Percentiles rank a stretch among this genome's conserved stretches.
Conservation (phyloP, 495 filamentous ascomycete species). For the Xylaria palmicola region DNA sequence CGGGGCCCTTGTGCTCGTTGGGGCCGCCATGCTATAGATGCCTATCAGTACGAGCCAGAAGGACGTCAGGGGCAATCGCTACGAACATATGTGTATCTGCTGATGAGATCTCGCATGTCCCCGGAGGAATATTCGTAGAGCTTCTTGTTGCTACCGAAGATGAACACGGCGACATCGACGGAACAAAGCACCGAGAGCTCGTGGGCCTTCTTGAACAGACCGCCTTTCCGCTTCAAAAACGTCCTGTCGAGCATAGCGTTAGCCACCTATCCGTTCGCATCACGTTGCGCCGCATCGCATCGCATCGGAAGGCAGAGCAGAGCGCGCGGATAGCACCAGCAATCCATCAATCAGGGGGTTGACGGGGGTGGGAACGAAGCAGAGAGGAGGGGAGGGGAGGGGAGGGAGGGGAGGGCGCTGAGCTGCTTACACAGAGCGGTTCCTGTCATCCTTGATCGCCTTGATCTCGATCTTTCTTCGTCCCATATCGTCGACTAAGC, state of each 20-base stretch:
- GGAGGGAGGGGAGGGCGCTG: conserved; percentile 7
- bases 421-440: conserved; percentile 89
- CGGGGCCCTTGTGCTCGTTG: conserved; percentile 94
- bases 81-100: conserved; percentile 85
- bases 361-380: conserved; percentile 14
- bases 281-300: background rate
- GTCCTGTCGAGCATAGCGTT: conserved; percentile 80
- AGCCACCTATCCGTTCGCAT: conserved; percentile 82
- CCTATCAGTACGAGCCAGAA: conserved; percentile 28
- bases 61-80: conserved; percentile 17
- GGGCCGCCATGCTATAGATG: conserved; percentile 74
- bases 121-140: conserved; percentile 94
- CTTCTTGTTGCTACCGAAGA: conserved; percentile 98
- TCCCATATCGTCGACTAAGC: conserved; percentile 49
- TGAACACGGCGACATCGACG: conserved; percentile 97
- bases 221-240: conserved; percentile 97
- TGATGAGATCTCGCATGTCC: conserved; percentile 87
- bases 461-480: conserved; percentile 95
- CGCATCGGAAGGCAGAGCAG: background rate
- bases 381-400: conserved; percentile 9
- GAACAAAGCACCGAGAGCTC: conserved; percentile 97
- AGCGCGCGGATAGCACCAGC: background rate
- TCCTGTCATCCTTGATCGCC: conserved; percentile 98
- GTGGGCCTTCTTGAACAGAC: conserved; percentile 98
- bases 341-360: conserved; percentile 66